Evolutionary conservation across 331 rosid species (phyloP).

Genomic region (Rosa hybrid): DNA sequence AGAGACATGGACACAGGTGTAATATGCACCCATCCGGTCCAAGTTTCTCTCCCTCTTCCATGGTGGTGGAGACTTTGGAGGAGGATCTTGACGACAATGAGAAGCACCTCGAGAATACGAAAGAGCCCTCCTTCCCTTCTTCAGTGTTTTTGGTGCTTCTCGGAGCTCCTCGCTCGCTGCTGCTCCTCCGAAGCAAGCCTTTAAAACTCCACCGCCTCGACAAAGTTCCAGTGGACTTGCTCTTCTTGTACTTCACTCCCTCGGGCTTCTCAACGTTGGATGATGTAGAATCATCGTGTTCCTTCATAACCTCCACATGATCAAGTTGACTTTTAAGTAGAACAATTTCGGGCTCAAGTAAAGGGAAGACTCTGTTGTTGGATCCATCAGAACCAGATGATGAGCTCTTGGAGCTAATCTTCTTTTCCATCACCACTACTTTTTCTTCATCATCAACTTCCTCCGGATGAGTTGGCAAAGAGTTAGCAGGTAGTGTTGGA

Average conservation of each 20-base stretch:
- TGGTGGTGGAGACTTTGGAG: background rate
- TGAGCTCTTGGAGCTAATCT: background rate
- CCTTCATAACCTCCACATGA: background rate
- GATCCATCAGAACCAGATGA: background rate
- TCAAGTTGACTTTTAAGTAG: background rate
- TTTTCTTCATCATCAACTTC: background rate
- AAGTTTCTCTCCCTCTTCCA: background rate
- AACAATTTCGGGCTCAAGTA: background rate
- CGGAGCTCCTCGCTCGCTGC: background rate
- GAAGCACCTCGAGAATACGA: background rate
- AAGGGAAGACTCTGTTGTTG: background rate
- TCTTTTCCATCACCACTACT: background rate
- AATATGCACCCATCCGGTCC: background rate
- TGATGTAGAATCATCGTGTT: background rate
- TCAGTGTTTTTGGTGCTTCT: background rate
- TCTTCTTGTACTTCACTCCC: slow-evolving; percentile 2
- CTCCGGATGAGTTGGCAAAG: background rate
- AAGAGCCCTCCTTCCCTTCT: background rate
- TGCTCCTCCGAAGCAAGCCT: background rate
- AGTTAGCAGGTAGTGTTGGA: background rate
- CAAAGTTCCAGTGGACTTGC: background rate
- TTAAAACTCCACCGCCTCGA: background rate
- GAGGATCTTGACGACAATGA: background rate
- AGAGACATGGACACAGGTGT: background rate
- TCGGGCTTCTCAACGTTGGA: background rate